Evolutionary conservation across 2,329 filamentous ascomycete genomes (phyloP), one percentile per base, ranked within the genome.

Genomic region (Cercospora citrullina): DNA sequence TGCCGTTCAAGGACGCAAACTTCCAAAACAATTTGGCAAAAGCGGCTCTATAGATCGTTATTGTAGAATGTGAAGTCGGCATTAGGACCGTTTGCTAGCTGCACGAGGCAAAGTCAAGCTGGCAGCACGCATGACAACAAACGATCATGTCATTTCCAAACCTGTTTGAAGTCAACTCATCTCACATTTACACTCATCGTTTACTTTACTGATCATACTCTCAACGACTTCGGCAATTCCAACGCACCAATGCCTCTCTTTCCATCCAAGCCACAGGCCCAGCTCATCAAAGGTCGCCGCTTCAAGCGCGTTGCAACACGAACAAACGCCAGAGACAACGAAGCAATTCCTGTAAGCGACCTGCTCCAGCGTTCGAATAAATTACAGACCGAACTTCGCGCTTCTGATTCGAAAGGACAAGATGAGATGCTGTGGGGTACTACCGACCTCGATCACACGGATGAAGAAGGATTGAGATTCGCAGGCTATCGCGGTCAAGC

Each of bases 1-100:
- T 84, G 59, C 82, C 82, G 4, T 84, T 85, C 67, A 81, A 81
- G 69, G 80, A 85, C 71, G 72, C 69, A 1, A 82, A 81, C n/a
- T 84, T 84, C 68, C 71, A 76, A n/a, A 78, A 61, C 3, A 85
- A 86, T 71, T 71, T 87, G n/a, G 75, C 63, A 7, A 64, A 68
- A 12, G 72, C 72, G 14, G 71, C 68, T 8, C 48, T 70, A 5
- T 70, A 63, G 53, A 63, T n/a, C n/a, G n/a, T n/a, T 28, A 36
- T 58, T 18, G 16, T 28, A 57, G 36, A 30, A 21, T 23, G 14
- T n/a, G 14, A 23, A 16, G 12, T 28, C 2, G 36, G 53, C 45
- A 23, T n/a, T n/a, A 16, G 12, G 28, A 36, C 18, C 51, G 61
- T 39, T 57, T 31, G 60, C 39, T 48, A 51, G 60, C 39, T 63